Evolutionary conservation across 2,329 filamentous ascomycete species (phyloP), one percentile per base, ranked within the genome.

Genomic region (Akanthomyces muscarius): DNA sequence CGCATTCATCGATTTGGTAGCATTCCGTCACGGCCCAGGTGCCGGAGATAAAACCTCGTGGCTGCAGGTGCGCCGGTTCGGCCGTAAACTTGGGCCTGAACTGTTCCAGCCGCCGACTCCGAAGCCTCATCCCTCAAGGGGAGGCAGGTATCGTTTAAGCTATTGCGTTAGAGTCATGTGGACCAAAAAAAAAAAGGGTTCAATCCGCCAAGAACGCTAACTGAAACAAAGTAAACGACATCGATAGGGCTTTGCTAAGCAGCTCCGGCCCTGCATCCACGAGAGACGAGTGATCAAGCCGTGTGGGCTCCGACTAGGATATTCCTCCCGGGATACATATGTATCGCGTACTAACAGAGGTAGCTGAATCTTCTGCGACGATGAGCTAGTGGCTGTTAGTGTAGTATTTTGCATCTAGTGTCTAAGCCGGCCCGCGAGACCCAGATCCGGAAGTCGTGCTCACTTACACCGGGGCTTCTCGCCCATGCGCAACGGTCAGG

Each of bases 401-500:
- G 36, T 23, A 25, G 18, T 59, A 59, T 16, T 36, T 5, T 1
- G 16, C 1, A 41, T 4, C 2, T 51, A 13, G 55, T 42, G 56
- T 21, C 56, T 59, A 59, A 30, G 33, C 56, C 56, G 56, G 23
- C 23, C 55, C 45, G 45, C 18, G 56, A 59, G 56, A 30, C 33
- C 21, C 33, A 16, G 47, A 42, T 59, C 23, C 45, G 56, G 56
- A 51, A 51, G 10, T 59, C 36, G 16, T 30, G 56, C 47, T 59
- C 56, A 59, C 56, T 59, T 59, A 59, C 56, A 59, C 56, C 56
- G 56, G 54, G 33, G 56, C 16, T 13, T 14, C 33, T 59, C 23
- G 47, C 23, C 21, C 45, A 42, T 33, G 25, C 16, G 33, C 47
- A 51, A 42, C 11, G 33, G 45, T 5, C 36, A 21, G 33, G 23